A percentile compares a stretch with the other conserved stretches of the same genome.
Evolutionary conservation across 23 red algal species (phyloP).

Genomic region (Gracilaria domingensis): DNA sequence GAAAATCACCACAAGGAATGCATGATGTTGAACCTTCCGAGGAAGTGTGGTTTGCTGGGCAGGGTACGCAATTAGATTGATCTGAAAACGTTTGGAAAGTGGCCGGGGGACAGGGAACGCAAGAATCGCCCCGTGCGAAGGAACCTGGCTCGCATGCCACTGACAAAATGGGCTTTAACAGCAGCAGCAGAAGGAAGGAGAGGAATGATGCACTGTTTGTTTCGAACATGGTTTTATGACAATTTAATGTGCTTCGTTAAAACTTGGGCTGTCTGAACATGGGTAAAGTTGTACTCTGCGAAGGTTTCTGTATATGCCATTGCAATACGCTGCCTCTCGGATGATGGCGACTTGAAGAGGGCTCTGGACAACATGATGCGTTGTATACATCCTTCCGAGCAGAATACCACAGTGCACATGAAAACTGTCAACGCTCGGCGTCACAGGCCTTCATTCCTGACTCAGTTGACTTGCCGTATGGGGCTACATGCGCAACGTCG

Average conservation of each 20-base stretch:
- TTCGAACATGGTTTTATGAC: background rate
- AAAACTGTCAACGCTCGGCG: too few species aligned
- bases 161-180: background rate
- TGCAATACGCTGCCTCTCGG: background rate
- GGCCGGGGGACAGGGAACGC: conserved; percentile 7
- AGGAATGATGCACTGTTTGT: background rate
- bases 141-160: background rate
- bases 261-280: background rate
- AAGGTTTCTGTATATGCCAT: too few species aligned
- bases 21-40: background rate
- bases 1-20: background rate
- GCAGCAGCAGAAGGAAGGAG: background rate
- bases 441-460: too few species aligned
- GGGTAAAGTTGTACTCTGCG: too few species aligned
- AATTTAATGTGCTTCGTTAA: background rate
- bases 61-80: conserved; percentile 9
- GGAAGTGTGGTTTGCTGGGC: conserved; percentile 5
- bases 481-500: too few species aligned
- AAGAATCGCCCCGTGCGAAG: background rate
- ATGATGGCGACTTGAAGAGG: background rate
- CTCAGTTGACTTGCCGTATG: too few species aligned
- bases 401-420: too few species aligned
- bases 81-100: conserved; percentile 16
- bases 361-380: too few species aligned
- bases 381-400: too few species aligned